Evolutionary conservation across 345 rosid species (phyloP), one percentile per base, ranked within the genome.

Genomic region (Angophora floribunda): DNA sequence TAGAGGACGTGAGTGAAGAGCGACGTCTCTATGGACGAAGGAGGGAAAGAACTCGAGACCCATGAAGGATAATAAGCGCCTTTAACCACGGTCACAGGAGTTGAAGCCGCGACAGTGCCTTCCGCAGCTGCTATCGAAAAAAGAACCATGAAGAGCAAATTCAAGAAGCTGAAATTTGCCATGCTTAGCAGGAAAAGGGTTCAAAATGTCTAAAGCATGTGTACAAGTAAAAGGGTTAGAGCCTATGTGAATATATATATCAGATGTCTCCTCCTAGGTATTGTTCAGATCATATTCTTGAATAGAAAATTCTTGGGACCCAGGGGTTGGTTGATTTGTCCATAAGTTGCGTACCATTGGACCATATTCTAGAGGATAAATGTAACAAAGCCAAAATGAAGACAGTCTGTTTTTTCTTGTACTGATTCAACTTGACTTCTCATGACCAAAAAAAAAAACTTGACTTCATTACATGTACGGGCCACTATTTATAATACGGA

Each of bases 11-110:
- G 91, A 19, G 89, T 90, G 89, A 90, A 91, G 63, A 87, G 89
- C 61, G 88, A 63, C 36, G 93, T 90, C 21, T 86, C 65, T 6
- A 91, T 91, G 61, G 87, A 87, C 1, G 93, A 90, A 1, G 93
- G 90, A 88, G 91, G 93, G 63, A 89, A 65, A 24, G 53, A 14
- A 28, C 86, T 67, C 24, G 87, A 75, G 7, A 63, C 0, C 89
- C 88, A 90, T 2, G 91, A 89, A 28, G 86, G 93, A 88, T 90
- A 90, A 78, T 91, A 91, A 24, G 90, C 93, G 47, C 90, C 93
- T 75, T 89, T 91, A 44, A 91, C 67, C 13, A 41, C 21, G 6
- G 16, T 21, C 1, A 17, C 17, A 28, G 86, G 32, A 51, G 67
- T 7, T 6, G 87, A 63, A 52, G 53, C 78, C 2, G 67, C 51